A percentile compares a stretch with the other conserved stretches of the same genome.
Evolutionary conservation across 1,284 basidiomycete genomes (phyloP).

Genomic region (Porodaedalea pini): DNA sequence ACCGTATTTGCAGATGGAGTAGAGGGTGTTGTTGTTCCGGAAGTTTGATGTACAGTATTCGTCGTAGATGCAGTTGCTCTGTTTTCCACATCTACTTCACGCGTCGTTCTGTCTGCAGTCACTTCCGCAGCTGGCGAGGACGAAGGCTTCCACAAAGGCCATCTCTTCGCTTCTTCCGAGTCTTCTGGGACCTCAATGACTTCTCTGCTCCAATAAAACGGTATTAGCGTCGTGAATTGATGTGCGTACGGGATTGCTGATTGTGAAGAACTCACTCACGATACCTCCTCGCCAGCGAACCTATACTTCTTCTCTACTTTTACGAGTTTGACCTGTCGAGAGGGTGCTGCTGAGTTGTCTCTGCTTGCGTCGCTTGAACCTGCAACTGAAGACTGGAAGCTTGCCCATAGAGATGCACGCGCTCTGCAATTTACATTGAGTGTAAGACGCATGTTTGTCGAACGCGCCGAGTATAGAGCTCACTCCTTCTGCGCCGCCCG

Average conservation of each 20-base stretch:
- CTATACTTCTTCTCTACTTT: conserved; percentile 64
- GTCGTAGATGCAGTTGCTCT: conserved; percentile 6
- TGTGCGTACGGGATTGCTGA: not conserved
- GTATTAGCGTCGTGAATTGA: conserved; percentile 23
- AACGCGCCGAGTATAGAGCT: not conserved
- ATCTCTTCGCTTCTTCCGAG: conserved; percentile 69
- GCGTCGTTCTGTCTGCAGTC: not conserved
- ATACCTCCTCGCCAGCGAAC: conserved; percentile 71
- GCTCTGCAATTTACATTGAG: conserved; percentile 32
- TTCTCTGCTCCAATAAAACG: conserved; percentile 44
- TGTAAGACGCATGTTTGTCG: not conserved
- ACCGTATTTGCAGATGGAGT: conserved; percentile 16
- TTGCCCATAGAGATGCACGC: conserved; percentile 55
- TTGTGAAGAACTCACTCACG: conserved; percentile 42
- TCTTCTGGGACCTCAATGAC: conserved; percentile 66
- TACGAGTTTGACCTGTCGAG: conserved; percentile 38
- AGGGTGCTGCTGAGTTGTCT: conserved; percentile 22
- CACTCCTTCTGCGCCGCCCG: conserved; percentile 26
- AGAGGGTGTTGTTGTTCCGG: conserved; percentile 3
- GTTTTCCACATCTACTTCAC: not conserved
- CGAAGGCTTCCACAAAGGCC: conserved; percentile 51
- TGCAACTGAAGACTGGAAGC: conserved; percentile 53
- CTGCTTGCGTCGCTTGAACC: conserved; percentile 3
- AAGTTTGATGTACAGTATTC: too few species aligned
- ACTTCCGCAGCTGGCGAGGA: not conserved